phyloP scores from a whole-genome alignment of 352 stramenopile species.

The Globisporangium irregulare region DNA sequence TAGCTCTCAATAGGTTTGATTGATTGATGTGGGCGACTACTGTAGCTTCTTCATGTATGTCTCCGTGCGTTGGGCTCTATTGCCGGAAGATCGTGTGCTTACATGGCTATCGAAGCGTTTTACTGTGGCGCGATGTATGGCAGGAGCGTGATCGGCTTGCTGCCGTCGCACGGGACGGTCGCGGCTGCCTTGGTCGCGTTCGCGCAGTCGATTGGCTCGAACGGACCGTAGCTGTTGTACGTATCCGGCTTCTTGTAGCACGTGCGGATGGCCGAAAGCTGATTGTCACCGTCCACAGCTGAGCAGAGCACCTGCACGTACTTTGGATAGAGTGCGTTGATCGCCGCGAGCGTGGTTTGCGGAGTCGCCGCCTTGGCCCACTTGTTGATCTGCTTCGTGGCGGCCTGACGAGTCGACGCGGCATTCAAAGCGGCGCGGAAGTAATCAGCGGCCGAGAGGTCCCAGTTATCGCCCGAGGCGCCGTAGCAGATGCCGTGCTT shows the following conservation, averaged over 20 bases:
- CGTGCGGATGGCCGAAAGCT: slow-evolving; percentile 65
- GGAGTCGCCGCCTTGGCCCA: slow-evolving; percentile 34
- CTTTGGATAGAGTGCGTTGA: slow-evolving; percentile 54
- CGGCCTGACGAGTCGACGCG: slow-evolving; percentile 29
- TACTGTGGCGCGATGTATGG: slow-evolving; percentile 14
- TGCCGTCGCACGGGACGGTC: slow-evolving; percentile 6
- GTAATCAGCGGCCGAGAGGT: slow-evolving; percentile 61
- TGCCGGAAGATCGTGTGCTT: neutral
- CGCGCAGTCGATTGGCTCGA: slow-evolving; percentile 15
- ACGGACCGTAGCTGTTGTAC: slow-evolving; percentile 7
- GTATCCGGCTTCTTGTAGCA: slow-evolving; percentile 45
- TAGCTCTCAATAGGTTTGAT: too few relatives aligned
- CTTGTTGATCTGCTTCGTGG: slow-evolving; percentile 51
- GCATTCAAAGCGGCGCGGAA: slow-evolving; percentile 57
- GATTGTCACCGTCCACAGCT: slow-evolving; percentile 46
- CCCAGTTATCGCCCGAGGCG: slow-evolving; percentile 52
- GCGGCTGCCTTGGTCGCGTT: slow-evolving; percentile 9
- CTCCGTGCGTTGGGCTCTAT: neutral
- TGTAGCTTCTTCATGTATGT: too few relatives aligned
- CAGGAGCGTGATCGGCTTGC: slow-evolving; percentile 12
- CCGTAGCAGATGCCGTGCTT: slow-evolving; percentile 85
- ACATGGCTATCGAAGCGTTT: neutral
- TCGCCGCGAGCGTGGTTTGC: slow-evolving; percentile 26
- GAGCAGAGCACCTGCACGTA: slow-evolving; percentile 69
- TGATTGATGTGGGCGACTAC: too few relatives aligned